Evolutionary conservation across 1,139 yeast species (phyloP).

Genomic region (Zhuliangozyma parablackwelliae): DNA sequence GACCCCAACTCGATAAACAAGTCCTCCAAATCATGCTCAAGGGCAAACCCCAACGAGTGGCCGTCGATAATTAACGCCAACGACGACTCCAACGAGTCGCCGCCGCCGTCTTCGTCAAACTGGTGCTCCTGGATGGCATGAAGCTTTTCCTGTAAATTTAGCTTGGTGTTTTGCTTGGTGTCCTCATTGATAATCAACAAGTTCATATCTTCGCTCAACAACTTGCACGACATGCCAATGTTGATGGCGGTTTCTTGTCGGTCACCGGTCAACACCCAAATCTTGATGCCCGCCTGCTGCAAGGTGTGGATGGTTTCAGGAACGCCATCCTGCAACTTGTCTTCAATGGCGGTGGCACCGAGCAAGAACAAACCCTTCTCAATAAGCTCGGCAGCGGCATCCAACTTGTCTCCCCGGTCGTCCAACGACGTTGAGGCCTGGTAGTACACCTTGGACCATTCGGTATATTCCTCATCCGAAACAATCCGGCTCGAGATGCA

Average conservation of each 20-base stretch:
- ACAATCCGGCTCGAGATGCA: slow-evolving; percentile 87
- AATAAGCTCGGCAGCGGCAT: slow-evolving; percentile 65
- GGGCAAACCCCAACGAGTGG: slow-evolving; percentile 77
- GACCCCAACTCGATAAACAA: slow-evolving; percentile 75
- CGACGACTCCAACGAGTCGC: slow-evolving; percentile 51
- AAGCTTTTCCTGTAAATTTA: slow-evolving; percentile 70
- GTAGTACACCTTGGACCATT: slow-evolving; percentile 62
- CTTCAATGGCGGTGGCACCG: slow-evolving; percentile 99
- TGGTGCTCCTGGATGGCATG: slow-evolving; percentile 71
- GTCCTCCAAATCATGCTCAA: slow-evolving; percentile 78
- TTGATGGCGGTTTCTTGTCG: slow-evolving; percentile 99
- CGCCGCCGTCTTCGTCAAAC: slow-evolving; percentile 46
- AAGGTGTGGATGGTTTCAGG: slow-evolving; percentile 94
- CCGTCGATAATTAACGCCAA: slow-evolving; percentile 94
- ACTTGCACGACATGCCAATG: slow-evolving; percentile 95
- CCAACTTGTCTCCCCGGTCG: slow-evolving; percentile 70
- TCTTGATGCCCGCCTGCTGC: slow-evolving; percentile 93
- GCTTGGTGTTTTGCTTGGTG: slow-evolving; percentile 64
- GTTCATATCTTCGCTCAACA: slow-evolving; percentile 94
- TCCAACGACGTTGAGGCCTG: slow-evolving; percentile 80
- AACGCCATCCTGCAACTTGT: slow-evolving; percentile 95
- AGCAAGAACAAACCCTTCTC: slow-evolving; percentile 74
- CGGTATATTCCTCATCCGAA: slow-evolving; percentile 69
- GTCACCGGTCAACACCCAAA: slow-evolving; percentile 98
- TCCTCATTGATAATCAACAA: slow-evolving; percentile 85